phyloP scores from a whole-genome alignment of 1,284 basidiomycete genomes.

The Rhodofomes roseus region DNA sequence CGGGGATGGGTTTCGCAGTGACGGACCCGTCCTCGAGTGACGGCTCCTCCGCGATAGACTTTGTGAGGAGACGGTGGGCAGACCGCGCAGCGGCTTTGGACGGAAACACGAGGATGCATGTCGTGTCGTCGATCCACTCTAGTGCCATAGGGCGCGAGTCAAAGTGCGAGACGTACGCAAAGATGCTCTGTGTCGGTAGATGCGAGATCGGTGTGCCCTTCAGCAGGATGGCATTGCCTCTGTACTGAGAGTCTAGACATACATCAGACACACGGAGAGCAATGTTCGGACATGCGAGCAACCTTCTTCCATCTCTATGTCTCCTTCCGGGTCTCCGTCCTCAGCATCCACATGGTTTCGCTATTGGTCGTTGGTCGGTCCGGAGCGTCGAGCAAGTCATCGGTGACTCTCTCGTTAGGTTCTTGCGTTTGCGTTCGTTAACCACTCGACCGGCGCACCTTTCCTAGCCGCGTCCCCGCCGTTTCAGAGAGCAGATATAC shows the following conservation, averaged over 20 bases:
- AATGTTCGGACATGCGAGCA: slow-evolving; percentile 9
- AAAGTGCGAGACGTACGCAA: slow-evolving; percentile 74
- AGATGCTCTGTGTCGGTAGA: slow-evolving; percentile 66
- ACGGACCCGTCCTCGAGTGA: slow-evolving; percentile 51
- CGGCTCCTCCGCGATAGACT: slow-evolving; percentile 43
- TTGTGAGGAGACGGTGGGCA: slow-evolving; percentile 49
- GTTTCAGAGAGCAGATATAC: slow-evolving; percentile 70
- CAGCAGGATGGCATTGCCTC: slow-evolving; percentile 68
- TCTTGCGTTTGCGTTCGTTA: slow-evolving; percentile 24
- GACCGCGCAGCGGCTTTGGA: slow-evolving; percentile 47
- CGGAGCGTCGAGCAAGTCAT: slow-evolving; percentile 2
- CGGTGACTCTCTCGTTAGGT: slow-evolving; percentile 48
- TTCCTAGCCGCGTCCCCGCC: slow-evolving; percentile 47
- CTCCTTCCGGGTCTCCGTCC: slow-evolving; percentile 37
- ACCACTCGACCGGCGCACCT: slow-evolving; percentile 59
- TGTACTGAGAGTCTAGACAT: slow-evolving; percentile 32
- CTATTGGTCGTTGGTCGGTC: slow-evolving; percentile 37
- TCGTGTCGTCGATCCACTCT: slow-evolving; percentile 79
- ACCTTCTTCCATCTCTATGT: slow-evolving; percentile 44
- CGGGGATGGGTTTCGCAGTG: slow-evolving; percentile 62
- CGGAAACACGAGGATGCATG: slow-evolving; percentile 71
- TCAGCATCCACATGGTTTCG: slow-evolving; percentile 47
- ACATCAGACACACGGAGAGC: slow-evolving; percentile 1
- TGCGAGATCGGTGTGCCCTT: slow-evolving; percentile 66
- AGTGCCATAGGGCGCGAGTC: slow-evolving; percentile 63